Conservation (phyloP, 345 rosid genomes). For the Eucalyptus pumila region DNA sequence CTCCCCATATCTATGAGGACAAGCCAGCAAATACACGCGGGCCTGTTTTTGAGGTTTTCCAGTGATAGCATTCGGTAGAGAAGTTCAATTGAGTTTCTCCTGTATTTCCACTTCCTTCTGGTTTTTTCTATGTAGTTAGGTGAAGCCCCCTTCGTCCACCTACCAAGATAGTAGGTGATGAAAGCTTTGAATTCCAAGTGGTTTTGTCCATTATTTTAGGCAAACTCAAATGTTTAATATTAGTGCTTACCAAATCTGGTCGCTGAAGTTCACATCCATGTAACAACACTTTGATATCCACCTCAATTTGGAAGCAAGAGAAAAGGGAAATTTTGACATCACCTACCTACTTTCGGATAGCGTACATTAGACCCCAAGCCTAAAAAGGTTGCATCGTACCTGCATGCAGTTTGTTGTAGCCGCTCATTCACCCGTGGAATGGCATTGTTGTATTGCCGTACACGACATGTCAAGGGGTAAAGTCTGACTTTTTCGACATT, state of each 20-base stretch:
- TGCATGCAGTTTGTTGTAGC: background rate
- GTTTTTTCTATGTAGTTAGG: background rate
- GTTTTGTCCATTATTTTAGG: background rate
- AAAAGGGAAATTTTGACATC: background rate
- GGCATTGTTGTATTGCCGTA: background rate
- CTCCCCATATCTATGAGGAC: background rate
- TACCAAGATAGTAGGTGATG: background rate
- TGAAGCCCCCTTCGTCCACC: background rate
- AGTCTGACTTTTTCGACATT: background rate
- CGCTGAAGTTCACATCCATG: background rate
- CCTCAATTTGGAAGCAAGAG: background rate
- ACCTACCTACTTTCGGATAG: background rate
- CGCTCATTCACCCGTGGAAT: rapidly evolving
- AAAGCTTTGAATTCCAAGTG: background rate
- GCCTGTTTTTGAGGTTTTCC: background rate
- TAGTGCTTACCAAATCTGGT: background rate
- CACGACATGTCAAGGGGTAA: background rate
- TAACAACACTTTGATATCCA: background rate
- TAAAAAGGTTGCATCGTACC: background rate
- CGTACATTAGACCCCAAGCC: background rate
- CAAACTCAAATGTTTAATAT: background rate
- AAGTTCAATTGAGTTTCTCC: background rate
- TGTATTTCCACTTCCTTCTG: background rate
- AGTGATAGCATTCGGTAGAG: background rate
- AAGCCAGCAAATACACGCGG: background rate